Evolutionary conservation across 1,284 basidiomycete species (phyloP).

Genomic region (Dichomitus squalens): DNA sequence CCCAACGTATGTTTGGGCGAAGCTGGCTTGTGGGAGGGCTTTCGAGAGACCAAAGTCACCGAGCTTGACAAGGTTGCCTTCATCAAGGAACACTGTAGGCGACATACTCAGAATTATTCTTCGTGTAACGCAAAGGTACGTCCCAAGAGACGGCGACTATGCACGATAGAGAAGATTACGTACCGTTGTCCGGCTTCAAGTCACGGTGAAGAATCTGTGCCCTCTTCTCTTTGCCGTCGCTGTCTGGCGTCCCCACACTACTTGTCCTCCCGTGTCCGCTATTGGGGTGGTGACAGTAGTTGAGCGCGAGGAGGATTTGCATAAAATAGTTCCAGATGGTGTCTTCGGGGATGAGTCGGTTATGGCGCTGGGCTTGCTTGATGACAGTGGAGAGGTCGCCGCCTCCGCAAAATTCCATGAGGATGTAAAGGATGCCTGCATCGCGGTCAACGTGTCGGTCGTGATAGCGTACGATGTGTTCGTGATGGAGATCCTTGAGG

Average conservation of each 20-base stretch:
- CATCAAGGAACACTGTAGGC: conserved; percentile 78
- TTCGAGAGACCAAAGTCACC: conserved; percentile 97
- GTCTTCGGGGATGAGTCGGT: conserved; percentile 82
- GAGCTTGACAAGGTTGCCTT: conserved; percentile 81
- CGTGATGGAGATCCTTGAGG: conserved; percentile 90
- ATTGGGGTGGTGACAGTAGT: conserved; percentile 88
- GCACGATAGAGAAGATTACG: conserved; percentile 32
- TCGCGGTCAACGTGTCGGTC: conserved; percentile 91
- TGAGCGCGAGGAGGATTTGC: conserved; percentile 89
- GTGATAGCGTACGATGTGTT: conserved; percentile 94
- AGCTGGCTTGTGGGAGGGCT: conserved; percentile 82
- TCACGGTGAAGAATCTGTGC: conserved; percentile 92
- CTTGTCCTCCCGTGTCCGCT: conserved; percentile 46
- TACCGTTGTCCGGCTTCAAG: conserved; percentile 96
- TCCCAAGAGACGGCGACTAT: not conserved
- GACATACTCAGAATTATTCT: not conserved
- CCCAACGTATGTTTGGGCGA: conserved; percentile 96
- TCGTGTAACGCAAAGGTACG: no score
- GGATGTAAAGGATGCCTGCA: conserved; percentile 88
- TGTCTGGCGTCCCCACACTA: conserved; percentile 43
- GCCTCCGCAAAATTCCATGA: conserved; percentile 97
- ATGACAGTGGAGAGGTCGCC: conserved; percentile 91
- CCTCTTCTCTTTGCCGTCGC: conserved; percentile 50
- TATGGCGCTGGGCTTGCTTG: conserved; percentile 71
- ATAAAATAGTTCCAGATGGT: conserved; percentile 95